Evolutionary conservation across 257 asterid genomes (phyloP).

Genomic region (Cordia subcordata): DNA sequence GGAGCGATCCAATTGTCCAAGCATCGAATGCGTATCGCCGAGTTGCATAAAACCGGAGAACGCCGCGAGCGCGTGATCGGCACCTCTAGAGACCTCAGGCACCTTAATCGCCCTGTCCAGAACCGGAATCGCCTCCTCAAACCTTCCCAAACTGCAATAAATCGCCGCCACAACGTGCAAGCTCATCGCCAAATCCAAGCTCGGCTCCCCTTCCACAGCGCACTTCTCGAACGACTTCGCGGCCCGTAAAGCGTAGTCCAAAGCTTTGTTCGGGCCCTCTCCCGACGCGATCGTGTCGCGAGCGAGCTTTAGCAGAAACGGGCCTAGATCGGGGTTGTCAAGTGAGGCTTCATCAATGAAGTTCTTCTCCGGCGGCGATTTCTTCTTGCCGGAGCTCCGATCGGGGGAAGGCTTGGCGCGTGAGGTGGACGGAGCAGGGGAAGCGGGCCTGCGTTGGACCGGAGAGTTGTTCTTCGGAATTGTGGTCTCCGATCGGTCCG

Average conservation of each 20-base stretch:
- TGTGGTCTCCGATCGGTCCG: conserved; percentile 55
- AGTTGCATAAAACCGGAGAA: conserved; percentile 94
- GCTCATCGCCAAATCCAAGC: conserved; percentile 94
- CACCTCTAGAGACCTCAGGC: conserved; percentile 78
- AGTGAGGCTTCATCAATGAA: conserved; percentile 66
- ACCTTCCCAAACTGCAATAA: conserved; percentile 83
- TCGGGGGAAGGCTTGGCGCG: conserved; percentile 91
- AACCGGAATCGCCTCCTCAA: conserved; percentile 91
- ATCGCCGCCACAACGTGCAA: conserved; percentile 97
- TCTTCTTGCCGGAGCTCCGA: conserved; percentile 79
- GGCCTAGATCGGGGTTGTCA: conserved; percentile 99
- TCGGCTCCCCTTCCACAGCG: conserved; percentile 67
- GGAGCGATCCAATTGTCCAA: conserved; percentile 94
- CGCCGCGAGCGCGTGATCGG: conserved; percentile 94
- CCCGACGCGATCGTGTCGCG: conserved; percentile 94
- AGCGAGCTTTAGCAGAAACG: conserved; percentile 75
- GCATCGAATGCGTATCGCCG: conserved; percentile 95
- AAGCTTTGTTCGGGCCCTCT: conserved; percentile 79
- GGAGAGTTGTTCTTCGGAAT: conserved; percentile 54
- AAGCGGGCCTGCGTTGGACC: conserved; percentile 74
- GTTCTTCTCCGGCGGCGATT: conserved; percentile 71
- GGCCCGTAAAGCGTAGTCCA: conserved; percentile 85
- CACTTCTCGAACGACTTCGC: conserved; percentile 79
- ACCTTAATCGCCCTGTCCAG: conserved; percentile 84
- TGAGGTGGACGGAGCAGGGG: conserved; percentile 90